These are phyloP conservation scores for Blastobotrys capitulatus DNA, from an alignment of 1,139 yeast species.

Conservation along the genomic window DNA sequence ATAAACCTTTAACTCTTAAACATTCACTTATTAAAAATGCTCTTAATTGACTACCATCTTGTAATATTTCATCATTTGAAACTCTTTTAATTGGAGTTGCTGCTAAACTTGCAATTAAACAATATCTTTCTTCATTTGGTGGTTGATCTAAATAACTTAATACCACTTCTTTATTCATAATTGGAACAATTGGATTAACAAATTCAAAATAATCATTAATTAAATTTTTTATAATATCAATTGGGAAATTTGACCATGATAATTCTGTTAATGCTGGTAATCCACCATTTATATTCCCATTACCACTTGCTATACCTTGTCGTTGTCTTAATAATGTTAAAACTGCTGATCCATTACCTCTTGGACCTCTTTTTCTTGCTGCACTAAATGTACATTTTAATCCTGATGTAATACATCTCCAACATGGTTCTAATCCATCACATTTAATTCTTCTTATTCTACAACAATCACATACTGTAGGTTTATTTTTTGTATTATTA, in stretches of 20 bases:
- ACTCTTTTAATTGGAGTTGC: slow-evolving; percentile 15
- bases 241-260: slow-evolving; percentile 9
- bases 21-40: slow-evolving; percentile 13
- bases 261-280: not conserved
- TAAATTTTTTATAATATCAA: slow-evolving; percentile 7
- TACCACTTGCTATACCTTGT: slow-evolving; percentile 5
- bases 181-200: slow-evolving; percentile 18
- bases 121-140: slow-evolving; percentile 15
- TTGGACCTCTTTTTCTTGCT: slow-evolving; percentile 13
- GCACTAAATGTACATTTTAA: slow-evolving; percentile 13
- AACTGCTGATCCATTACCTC: slow-evolving; percentile 13
- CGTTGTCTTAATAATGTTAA: slow-evolving; percentile 11
- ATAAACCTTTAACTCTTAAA: slow-evolving; percentile 12
- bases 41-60: slow-evolving; percentile 5
- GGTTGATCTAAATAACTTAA: slow-evolving; percentile 8
- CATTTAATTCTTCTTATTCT: slow-evolving; percentile 14
- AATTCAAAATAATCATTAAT: slow-evolving; percentile 16
- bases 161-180: slow-evolving; percentile 10
- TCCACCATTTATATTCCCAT: not conserved
- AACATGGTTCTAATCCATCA: slow-evolving; percentile 15
- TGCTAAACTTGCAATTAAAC: slow-evolving; percentile 13
- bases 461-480: slow-evolving; percentile 14
- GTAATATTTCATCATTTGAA: not conserved
- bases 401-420: slow-evolving; percentile 16
- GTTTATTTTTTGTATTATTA: not conserved